Evolutionary conservation across 768 basidiomycete species (phyloP).

Genomic region (Boletus subparvulus): DNA sequence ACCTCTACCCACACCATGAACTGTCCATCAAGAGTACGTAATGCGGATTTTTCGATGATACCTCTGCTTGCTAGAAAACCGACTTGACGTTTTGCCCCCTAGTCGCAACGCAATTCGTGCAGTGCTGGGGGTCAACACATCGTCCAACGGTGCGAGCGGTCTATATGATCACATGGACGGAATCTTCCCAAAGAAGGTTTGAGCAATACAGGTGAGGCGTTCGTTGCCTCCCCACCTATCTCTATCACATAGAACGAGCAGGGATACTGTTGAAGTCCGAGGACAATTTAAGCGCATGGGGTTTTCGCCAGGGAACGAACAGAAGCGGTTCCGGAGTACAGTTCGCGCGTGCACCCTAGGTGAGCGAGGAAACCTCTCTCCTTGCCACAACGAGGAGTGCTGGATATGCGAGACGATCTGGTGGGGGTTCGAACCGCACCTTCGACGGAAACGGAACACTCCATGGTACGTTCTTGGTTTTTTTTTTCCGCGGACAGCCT

Average conservation of each 20-base stretch:
- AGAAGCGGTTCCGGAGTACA: constrained; percentile 25
- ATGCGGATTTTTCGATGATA: no score
- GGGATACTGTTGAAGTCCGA: constrained; percentile 15
- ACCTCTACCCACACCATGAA: constrained; percentile 9
- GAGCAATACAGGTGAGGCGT: constrained; percentile 16
- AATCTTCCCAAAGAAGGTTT: constrained; percentile 8
- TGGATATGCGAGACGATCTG: constrained; percentile 23
- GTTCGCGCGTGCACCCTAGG: constrained; percentile 24
- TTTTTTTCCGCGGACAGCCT: neutral
- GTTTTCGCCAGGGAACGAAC: constrained; percentile 18
- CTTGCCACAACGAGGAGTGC: constrained; percentile 15
- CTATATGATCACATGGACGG: constrained; percentile 24
- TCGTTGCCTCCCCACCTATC: neutral
- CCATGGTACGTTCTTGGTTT: constrained; percentile 10
- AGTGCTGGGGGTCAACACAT: constrained; percentile 4
- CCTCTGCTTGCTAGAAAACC: no score
- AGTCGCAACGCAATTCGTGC: constrained; percentile 15
- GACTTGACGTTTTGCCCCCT: neutral
- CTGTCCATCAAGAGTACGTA: constrained; percentile 7
- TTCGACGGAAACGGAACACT: constrained; percentile 15
- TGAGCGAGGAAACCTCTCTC: constrained; percentile 16
- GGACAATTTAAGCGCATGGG: constrained; percentile 2
- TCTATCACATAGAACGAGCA: neutral
- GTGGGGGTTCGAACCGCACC: constrained; percentile 20
- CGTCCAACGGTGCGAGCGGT: constrained; percentile 17